Evolutionary conservation across 169 alveolate species (phyloP), one percentile per base, ranked within the genome.

Genomic region (Plasmodium vivax): DNA sequence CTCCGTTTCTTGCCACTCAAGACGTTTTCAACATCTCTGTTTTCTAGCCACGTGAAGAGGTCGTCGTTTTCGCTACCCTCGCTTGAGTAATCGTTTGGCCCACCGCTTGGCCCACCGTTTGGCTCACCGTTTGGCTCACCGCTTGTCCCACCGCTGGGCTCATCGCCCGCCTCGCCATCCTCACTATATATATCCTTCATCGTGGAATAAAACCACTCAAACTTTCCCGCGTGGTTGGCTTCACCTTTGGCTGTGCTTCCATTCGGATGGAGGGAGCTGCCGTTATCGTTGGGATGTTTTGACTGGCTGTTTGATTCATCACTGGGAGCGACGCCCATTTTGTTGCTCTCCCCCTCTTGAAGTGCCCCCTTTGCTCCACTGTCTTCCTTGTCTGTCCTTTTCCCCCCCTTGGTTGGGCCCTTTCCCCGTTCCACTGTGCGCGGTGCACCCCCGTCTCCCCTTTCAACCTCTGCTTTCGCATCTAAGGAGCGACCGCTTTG

Each of bases 131-230:
- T 54, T 14, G 14, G 45, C 9, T n/a, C n/a, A n/a, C n/a, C n/a
- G n/a, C n/a, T n/a, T n/a, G n/a, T n/a, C n/a, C 23, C 81, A 23
- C 27, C 71, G 34, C 34, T 62, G 9, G 32, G 30, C 32, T 83
- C 87, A 16, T 62, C 81, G 9, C n/a, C 56, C 9, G 9, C 75
- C 27, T 36, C 82, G 8, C 41, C 71, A 58, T 88, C 79, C 62
- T 27, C 23, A 36, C 77, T 54, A 90, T 41, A 80, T 47, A 90
- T 43, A 8, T 90, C 90, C 27, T 80, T 51, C 83, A 90, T 79
- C 12, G 83, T 80, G 19, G 80, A 19, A 47, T 90, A 90, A 30
- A 90, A 90, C 94, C 94, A 90, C 2, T 90, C 94, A 14, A 90
- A 90, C n/a, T 81, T 79, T 12, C 72, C 72, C 2, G 80, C 82